Evolutionary conservation across 176 grass and related monocot genomes (phyloP).

Genomic region (Oropetium thomaeum): DNA sequence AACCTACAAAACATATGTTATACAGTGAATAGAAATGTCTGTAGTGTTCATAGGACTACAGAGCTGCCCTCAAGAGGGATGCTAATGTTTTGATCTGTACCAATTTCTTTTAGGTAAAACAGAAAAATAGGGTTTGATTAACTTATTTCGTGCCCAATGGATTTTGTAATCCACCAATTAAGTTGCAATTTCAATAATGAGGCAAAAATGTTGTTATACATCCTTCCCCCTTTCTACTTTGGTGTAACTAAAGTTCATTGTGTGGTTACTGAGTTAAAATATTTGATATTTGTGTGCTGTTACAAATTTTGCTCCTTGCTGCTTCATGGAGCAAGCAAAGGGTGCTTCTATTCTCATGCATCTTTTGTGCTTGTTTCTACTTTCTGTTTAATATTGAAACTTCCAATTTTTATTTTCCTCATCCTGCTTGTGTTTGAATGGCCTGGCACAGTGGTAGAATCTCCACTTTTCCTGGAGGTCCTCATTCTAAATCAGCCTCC

Average conservation of each 20-base stretch:
- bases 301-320: not conserved
- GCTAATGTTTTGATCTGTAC: slow-evolving; percentile 49
- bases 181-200: slow-evolving; percentile 53
- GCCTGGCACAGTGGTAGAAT: no score
- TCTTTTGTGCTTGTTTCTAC: not conserved
- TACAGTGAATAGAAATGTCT: slow-evolving; percentile 48
- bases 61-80: slow-evolving; percentile 35
- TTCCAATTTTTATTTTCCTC: not conserved
- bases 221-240: not conserved
- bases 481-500: no score
- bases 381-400: not conserved
- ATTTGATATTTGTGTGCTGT: not conserved
- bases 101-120: slow-evolving; percentile 35
- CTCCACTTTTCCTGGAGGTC: no score
- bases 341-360: no score
- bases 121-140: slow-evolving; percentile 27
- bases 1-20: slow-evolving; percentile 65
- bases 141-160: slow-evolving; percentile 36
- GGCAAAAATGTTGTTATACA: slow-evolving; percentile 7
- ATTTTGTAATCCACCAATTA: slow-evolving; percentile 45
- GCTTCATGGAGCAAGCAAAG: slow-evolving; percentile 1
- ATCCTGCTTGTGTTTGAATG: no score
- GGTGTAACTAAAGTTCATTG: slow-evolving; percentile 15
- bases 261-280: not conserved
- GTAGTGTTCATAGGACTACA: slow-evolving; percentile 39